Evolutionary conservation across 2,329 filamentous ascomycete genomes (phyloP), one percentile per base, ranked within the genome.

Genomic region (Ustilaginoidea virens): DNA sequence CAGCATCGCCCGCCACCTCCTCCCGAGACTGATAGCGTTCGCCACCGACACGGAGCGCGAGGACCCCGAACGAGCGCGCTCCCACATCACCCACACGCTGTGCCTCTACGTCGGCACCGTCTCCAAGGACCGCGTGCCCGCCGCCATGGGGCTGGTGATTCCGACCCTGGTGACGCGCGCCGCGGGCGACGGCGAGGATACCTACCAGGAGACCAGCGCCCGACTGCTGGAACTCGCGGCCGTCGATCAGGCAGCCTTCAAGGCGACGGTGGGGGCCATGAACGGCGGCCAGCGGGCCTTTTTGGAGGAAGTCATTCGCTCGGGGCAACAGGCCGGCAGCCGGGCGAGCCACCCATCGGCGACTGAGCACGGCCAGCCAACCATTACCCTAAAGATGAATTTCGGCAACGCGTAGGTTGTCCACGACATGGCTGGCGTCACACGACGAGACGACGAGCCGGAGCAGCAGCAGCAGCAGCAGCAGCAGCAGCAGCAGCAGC

Each of bases 341-440:
- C 56, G 49, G 43, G 41, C 44, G 40, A 47, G 45, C 47, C 56
- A 59, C 41, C 52, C 48, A 31, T 43, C 35, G 3, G 45, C 54
- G 24, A 54, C 53, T 28, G 61, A 56, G 33, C 56, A 61, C 33
- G 66, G 58, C 17, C 72, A 71, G 52, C 90, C 90, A 9, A 90
- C 63, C 37, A 98, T 98, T 63, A 83, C 83, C 30, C 55, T 98
- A 47, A 90, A 92, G 66, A 92, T 96, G 80, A 67, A 93, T 52
- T 96, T 98, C 65, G 72, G 71, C 5, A 56, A 58, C 24, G 52
- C 42, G 42, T 31, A 27, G 25, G n/a, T n/a, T n/a, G n/a, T n/a
- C n/a, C n/a, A n/a, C n/a, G n/a, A n/a, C n/a, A n/a, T n/a, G n/a
- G n/a, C n/a, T n/a, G n/a, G n/a, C n/a, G n/a, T n/a, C n/a, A n/a